Base-by-base conservation (phyloP, 371 early-diverging fungal genomes). In the Rhizopus stolonifer region DNA sequence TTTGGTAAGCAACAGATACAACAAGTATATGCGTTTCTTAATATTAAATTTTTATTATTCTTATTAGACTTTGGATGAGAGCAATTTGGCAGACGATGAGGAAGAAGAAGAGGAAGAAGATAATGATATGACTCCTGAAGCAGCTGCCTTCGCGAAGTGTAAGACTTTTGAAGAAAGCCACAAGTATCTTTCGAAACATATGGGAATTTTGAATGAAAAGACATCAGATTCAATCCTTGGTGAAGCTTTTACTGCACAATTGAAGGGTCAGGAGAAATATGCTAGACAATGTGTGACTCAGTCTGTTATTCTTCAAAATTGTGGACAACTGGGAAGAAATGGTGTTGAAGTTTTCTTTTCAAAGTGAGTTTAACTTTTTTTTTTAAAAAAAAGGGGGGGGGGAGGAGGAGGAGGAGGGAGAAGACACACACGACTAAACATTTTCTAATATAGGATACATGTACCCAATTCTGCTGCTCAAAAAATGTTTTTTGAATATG, bases 261-360 rank as follows among this genome's bases (percentile, higher is more conserved):
- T 94, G 47, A 75, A 79, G 8, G 92, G 91, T 15, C 72, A 89
- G 9, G 71, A 74, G 29, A 64, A 70, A 8, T 76, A 80, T 42
- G 86, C 94, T n/a, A 77, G 79, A 54, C 85, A 83, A 36, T 89
- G 85, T 56, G 92, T 95, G 11, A 81, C 81, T 55, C 94, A 95
- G 68, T 80, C 88, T 2, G 72, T 93, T 54, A 73, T 91, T 9
- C 67, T 96, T 52, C 90, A 90, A 52, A 94, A 94, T 58, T 89
- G 89, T 56, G 83, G 83, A 8, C 78, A 88, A 39, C 79, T 95
- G 31, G 95, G 95, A 33, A 67, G 79, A 48, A 87, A 92, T 55
- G 96, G 96, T 17, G 79, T 91, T 11, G 71, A 71, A n/a, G 68
- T 90, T n/a, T 96, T 96, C 64, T 94, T 93, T 68, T 64, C 77